Conservation (phyloP, 306 rosid genomes). For the Pterocarpus macrocarpus region DNA sequence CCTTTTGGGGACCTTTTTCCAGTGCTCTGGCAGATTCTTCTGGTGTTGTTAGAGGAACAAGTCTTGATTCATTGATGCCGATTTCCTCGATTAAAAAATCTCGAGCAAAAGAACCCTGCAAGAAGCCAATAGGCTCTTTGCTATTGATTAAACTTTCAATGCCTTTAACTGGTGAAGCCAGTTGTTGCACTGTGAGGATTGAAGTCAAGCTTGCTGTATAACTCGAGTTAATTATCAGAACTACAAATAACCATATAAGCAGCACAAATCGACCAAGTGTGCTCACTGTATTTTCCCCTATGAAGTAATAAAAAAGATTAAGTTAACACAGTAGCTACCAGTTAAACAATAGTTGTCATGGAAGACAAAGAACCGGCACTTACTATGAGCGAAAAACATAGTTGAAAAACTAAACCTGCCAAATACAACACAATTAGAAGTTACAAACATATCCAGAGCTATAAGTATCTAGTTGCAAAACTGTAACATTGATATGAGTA, state of each 20-base stretch:
- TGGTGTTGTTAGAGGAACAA: conserved; percentile 69
- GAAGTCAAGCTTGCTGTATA: conserved; percentile 98
- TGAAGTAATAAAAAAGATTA: conserved; percentile 41
- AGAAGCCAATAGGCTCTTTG: conserved; percentile 86
- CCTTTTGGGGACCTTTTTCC: conserved; percentile 71
- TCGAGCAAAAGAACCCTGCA: conserved; percentile 81
- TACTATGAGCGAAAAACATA: conserved; percentile 91
- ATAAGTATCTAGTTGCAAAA: conserved; percentile 29
- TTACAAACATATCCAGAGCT: conserved; percentile 37
- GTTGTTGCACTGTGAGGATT: conserved; percentile 93
- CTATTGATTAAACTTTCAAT: conserved; percentile 68
- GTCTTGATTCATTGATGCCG: conserved; percentile 72
- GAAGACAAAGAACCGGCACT: conserved; percentile 53
- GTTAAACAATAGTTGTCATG: conserved; percentile 29
- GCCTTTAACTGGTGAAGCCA: conserved; percentile 85
- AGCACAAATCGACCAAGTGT: conserved; percentile 92
- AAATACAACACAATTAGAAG: conserved; percentile 29
- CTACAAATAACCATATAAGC: conserved; percentile 90
- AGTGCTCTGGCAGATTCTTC: conserved; percentile 78
- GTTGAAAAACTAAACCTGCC: conserved; percentile 91
- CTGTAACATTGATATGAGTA: conserved; percentile 1
- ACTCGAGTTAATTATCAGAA: conserved; percentile 92
- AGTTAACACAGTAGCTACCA: conserved; percentile 13
- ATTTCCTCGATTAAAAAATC: conserved; percentile 75
- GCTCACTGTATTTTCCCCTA: conserved; percentile 94